Conservation (phyloP, 257 asterid species). For the Solanum microdontum region DNA sequence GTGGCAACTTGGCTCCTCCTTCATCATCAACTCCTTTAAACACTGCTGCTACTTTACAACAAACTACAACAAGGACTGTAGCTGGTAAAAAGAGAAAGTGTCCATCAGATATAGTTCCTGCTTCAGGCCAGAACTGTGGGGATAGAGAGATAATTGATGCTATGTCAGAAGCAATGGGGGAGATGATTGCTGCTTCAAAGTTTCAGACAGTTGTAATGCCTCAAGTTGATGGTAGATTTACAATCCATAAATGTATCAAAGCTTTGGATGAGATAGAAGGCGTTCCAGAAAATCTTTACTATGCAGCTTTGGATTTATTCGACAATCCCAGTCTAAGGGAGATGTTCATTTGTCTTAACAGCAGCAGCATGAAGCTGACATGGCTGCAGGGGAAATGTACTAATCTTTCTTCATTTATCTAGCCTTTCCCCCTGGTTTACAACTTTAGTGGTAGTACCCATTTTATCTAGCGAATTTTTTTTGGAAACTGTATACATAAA, state of each 20-base stretch:
- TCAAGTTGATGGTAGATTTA: slow-evolving; percentile 32
- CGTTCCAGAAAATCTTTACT: slow-evolving; percentile 49
- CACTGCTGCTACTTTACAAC: slow-evolving; percentile 35
- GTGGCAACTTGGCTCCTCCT: slow-evolving; percentile 29
- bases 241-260: slow-evolving; percentile 60
- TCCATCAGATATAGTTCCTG: slow-evolving; percentile 27
- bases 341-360: slow-evolving; percentile 52
- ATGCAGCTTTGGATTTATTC: slow-evolving; percentile 68
- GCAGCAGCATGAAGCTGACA: slow-evolving; percentile 31
- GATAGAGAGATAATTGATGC: slow-evolving; percentile 34
- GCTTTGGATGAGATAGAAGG: slow-evolving; percentile 77
- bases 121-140: slow-evolving; percentile 31
- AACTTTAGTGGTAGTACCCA: neutral
- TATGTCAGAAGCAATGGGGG: slow-evolving; percentile 54
- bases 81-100: slow-evolving; percentile 73
- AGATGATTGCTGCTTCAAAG: slow-evolving; percentile 62
- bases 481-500: neutral
- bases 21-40: slow-evolving; percentile 23
- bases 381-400: slow-evolving; percentile 75
- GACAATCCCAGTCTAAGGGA: slow-evolving; percentile 61
- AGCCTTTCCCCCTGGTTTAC: neutral
- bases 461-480: neutral
- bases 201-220: slow-evolving; percentile 20
- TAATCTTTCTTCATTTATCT: slow-evolving; percentile 10
- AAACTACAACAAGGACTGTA: slow-evolving; percentile 16